Evolutionary conservation across 176 grass and related monocot species (phyloP).

Genomic region (Melocanna baccifera): DNA sequence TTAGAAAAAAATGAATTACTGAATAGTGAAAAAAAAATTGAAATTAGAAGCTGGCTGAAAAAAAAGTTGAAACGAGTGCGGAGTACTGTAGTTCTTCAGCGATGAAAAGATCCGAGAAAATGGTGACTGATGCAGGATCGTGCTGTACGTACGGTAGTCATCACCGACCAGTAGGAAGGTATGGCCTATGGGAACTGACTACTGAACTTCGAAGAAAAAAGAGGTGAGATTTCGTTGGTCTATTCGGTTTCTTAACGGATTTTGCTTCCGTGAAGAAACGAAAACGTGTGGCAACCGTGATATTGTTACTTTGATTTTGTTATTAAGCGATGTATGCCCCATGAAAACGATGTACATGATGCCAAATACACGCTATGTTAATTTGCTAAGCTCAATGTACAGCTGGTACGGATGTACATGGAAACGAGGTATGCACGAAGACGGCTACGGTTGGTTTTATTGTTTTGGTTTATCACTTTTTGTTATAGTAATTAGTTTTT

Average conservation of each 20-base stretch:
- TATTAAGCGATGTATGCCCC: background rate
- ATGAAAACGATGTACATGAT: too few species aligned
- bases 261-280: background rate
- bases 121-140: background rate
- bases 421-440: too few species aligned
- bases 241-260: background rate
- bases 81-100: too few species aligned
- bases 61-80: too few species aligned
- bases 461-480: too few species aligned
- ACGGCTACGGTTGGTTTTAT: too few species aligned
- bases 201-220: background rate
- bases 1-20: too few species aligned
- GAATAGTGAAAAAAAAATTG: too few species aligned
- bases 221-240: background rate
- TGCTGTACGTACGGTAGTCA: background rate
- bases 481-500: too few species aligned
- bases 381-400: background rate
- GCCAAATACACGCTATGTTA: background rate
- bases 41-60: too few species aligned
- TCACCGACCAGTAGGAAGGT: background rate
- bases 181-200: too few species aligned
- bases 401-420: background rate
- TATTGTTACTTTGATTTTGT: background rate
- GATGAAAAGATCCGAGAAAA: background rate
- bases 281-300: background rate